Evolutionary conservation across 495 filamentous ascomycete genomes (phyloP), one percentile per base, ranked within the genome.

Genomic region (Daldinia decipiens): DNA sequence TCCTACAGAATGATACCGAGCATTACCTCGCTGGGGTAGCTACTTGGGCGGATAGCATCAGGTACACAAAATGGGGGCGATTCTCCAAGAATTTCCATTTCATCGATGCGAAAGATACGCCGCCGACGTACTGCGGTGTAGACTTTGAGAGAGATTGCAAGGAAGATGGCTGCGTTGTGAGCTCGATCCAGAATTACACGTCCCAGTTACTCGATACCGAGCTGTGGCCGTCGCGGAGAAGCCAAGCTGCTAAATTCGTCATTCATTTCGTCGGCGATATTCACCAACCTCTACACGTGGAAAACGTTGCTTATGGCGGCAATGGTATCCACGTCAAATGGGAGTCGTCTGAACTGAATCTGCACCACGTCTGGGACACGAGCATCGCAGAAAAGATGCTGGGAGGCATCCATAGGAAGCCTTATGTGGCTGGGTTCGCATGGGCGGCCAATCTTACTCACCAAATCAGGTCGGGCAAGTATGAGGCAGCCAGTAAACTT

Each of bases 61-160:
- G 86, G 27, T 88, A 89, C 76, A 87, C 85, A 11, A 80, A 84
- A 70, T 87, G 81, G 68, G 86, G 87, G 17, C 79, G 79, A 36
- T 90, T 86, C 76, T 84, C 82, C 8, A 79, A 78, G n/a, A 82
- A 82, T 17, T 88, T 89, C 77, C 90, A 92, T 79, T 92, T 84
- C 81, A 92, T 92, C 79, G 90, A 92, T 74, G 88, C 90, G 11
- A 80, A 88, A 53, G 90, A 92, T 81, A 70, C 77, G 60, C 90
- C 90, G 39, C 90, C 90, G 0, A 40, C 67, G 5, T 79, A 74
- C 38, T 92, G 90, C 79, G 84, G 79, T 56, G 85, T 92, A 47
- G 81, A 86, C 69, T 89, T 82, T 63, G 72, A 78, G 9, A 83
- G 90, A 31, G 90, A 92, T 79, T 92, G 90, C 75, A 84, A 84